Evolutionary conservation across 441 rosid species (phyloP).

Genomic region (Erodium texanum): DNA sequence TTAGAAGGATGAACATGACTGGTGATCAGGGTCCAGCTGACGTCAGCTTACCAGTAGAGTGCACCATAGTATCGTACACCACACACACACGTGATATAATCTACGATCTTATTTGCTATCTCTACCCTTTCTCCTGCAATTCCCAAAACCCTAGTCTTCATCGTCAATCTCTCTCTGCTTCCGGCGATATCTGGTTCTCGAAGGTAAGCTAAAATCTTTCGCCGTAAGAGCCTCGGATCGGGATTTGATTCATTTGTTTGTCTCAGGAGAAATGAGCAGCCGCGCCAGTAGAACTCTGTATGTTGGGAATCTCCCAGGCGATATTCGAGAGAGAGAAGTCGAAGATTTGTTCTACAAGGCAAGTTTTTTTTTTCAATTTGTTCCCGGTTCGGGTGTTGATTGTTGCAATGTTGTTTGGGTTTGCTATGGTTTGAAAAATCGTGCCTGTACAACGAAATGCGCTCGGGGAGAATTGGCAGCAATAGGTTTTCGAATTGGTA

Average conservation of each 20-base stretch:
- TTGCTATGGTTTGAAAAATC: background rate
- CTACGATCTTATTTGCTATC: too few species aligned
- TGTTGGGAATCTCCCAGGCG: conserved; percentile 92
- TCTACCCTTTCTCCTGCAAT: background rate
- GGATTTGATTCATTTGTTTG: conserved; percentile 3
- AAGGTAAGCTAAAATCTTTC: background rate
- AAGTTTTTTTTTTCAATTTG: background rate
- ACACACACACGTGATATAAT: too few species aligned
- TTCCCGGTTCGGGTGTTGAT: background rate
- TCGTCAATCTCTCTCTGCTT: background rate
- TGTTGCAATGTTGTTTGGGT: background rate
- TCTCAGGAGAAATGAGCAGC: conserved; percentile 61
- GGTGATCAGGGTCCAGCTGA: too few species aligned
- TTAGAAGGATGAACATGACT: too few species aligned
- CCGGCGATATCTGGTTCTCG: background rate
- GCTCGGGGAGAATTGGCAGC: too few species aligned
- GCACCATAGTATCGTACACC: too few species aligned
- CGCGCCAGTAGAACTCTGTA: conserved; percentile 88
- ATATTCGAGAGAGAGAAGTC: conserved; percentile 88
- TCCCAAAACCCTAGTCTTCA: background rate
- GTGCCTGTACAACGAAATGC: background rate
- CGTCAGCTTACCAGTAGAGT: too few species aligned
- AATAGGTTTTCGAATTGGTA: too few species aligned
- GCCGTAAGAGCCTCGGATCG: background rate
- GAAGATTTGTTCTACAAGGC: conserved; percentile 94